Evolutionary conservation across 345 rosid species (phyloP), one percentile per base, ranked within the genome.

Genomic region (Diplotaxis tenuifolia): DNA sequence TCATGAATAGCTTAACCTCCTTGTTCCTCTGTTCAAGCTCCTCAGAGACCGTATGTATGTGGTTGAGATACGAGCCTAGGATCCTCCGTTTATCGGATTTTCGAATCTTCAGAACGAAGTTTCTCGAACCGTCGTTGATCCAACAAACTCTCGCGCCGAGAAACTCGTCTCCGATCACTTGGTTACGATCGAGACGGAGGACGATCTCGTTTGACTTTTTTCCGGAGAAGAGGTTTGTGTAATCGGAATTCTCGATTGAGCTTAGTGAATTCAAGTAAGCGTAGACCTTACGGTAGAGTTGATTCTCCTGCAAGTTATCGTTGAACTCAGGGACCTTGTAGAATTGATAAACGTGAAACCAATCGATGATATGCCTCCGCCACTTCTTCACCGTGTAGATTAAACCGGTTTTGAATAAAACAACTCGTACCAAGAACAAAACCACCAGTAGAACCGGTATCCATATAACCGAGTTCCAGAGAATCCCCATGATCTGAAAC

Each of bases 61-160:
- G 96, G 21, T 92, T 93, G 32, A 95, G 92, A 75, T 95, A 95
- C 5, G 98, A 83, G 2, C 87, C 84, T 36, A 95, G 89, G 57
- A 95, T 83, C 32, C 98, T 82, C 9, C 96, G 81, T 75, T 89
- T 95, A 40, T 91, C 99, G 0, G 87, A 84, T 82, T 80, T 88
- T 49, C 97, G 83, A 53, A 92, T 75, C 83, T 82, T 88, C 76
- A 95, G 59, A 10, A 88, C 83, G 69, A 92, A 82, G n/a, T 59
- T 59, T 49, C 75, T 81, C 19, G 28, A n/a, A n/a, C n/a, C 57
- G 58, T 71, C 73, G 82, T 90, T 88, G 28, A 78, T 78, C 99
- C 99, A 95, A 10, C 71, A 86, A 47, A 95, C 81, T 54, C 83
- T 83, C 21, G 96, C 86, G 27, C 96, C 96, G 22, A 92, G 90